Conservation (phyloP, 495 filamentous ascomycete species). For the Penicillium simplicissimum region DNA sequence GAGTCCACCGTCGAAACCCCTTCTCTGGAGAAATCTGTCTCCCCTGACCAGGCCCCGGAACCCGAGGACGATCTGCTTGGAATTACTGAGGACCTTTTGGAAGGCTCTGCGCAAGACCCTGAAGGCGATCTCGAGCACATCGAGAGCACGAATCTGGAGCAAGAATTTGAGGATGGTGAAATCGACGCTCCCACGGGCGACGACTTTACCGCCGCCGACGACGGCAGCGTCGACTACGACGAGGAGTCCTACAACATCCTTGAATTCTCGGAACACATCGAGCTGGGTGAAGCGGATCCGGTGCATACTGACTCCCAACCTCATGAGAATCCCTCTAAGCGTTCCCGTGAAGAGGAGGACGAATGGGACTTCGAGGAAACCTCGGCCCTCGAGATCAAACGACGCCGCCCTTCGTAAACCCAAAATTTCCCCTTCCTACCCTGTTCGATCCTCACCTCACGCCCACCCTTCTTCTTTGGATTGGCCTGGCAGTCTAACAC, state of each 20-base stretch:
- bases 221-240: conserved; percentile 26
- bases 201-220: conserved; percentile 17
- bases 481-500: neutral
- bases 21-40: conserved; percentile 11
- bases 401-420: conserved; percentile 32
- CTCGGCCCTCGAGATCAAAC: conserved; percentile 29
- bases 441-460: neutral
- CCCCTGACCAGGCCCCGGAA: conserved; percentile 22
- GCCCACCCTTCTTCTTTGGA: neutral
- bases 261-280: conserved; percentile 21
- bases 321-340: conserved; percentile 27
- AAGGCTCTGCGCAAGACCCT: conserved; percentile 25
- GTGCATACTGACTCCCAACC: conserved; percentile 22
- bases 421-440: neutral
- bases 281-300: conserved; percentile 26
- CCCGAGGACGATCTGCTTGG: conserved; percentile 36
- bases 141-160: conserved; percentile 22
- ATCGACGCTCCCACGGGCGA: conserved; percentile 10
- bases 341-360: conserved; percentile 36
- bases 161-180: conserved; percentile 15
- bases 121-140: conserved; percentile 23
- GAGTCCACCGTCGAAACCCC: conserved; percentile 19
- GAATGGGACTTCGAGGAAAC: conserved; percentile 29
- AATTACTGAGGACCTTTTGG: conserved; percentile 35
- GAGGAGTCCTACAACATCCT: conserved; percentile 13